Base-by-base conservation (phyloP, 805 yeast species). In the Candida glaebosa region DNA sequence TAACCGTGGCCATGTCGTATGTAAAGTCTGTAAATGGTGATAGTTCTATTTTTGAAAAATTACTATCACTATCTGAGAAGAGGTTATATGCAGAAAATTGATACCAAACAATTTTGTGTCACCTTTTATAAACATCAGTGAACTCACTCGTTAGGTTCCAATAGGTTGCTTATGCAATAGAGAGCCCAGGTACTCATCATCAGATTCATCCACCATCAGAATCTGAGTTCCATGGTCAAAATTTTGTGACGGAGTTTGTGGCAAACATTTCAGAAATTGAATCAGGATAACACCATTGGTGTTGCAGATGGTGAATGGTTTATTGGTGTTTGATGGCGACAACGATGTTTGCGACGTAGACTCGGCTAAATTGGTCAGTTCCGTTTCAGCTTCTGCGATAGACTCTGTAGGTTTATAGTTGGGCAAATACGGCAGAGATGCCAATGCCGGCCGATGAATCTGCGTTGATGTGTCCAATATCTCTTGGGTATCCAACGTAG, bases 1-100 rank as follows among this genome's bases (percentile, higher is more conserved):
- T 63, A 34, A 87, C 71, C 1, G 98, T 93, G 39, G 98, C 93
- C 98, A 91, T 90, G 18, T 7, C 46, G 15, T 14, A 32, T 18
- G 30, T 18, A 12, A 12, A 10, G 14, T 10, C 31, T 14, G 17
- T 22, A 24, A 14, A 22, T 22, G 19, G 16, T 28, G 5, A 5
- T 28, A 28, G 31, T 28, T 12, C 12, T 28, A 28, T 4, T 26
- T 17, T 28, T 37, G 34, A 30, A 37, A 30, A 37, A 37, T 28
- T 28, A 12, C 9, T 37, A 25, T 9, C 14, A n/a, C 6, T 15
- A 28, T 28, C 31, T 37, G 39, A 25, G 39, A 37, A 18, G 39
- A 37, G 39, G 14, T 26, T 26, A 18, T 14, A 37, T 37, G 34
- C 39, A 37, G 39, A 24, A 26, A 17, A 22, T 3, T 16, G n/a